Base-by-base conservation (phyloP, 2,329 filamentous ascomycete species). In the Ascochyta fabae region DNA sequence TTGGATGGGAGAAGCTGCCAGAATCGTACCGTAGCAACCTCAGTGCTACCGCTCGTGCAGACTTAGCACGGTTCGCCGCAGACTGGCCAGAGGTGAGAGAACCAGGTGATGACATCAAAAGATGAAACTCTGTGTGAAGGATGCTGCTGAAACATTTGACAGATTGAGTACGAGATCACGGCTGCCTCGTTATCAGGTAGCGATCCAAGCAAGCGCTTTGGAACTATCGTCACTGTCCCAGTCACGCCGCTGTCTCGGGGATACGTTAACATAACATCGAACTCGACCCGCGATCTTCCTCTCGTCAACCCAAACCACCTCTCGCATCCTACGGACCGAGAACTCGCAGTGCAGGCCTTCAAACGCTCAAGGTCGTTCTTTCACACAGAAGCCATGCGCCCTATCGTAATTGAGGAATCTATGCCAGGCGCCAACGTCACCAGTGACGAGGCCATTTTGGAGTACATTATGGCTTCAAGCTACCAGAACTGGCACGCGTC, bases 401-500 rank as follows among this genome's bases (percentile, higher is more conserved):
- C 12, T 3, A n/a, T 34, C 31, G 31, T n/a, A 13, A 34, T 34
- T n/a, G 31, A 34, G 31, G 31, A 34, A 12, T 34, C 31, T 0
- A 34, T 34, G 31, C 31, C 31, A 6, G 31, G 31, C 7, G 13
- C 31, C 12, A 34, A 34, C 10, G 31, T 34, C 13, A 34, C 31
- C 31, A 34, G 31, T n/a, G 31, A 34, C 31, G 31, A 34, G 31
- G 31, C 31, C n/a, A 34, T 34, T 34, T 7, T 34, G 4, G 31
- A 34, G 3, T 34, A 34, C 15, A 34, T 34, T 12, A 34, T 34
- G 31, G 31, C 31, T n/a, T 34, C 31, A n/a, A 7, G 4, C 13
- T n/a, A 34, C 13, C 31, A 34, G 13, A 34, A 34, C 15, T 34
- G 31, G 31, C 31, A n/a, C 10, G 31, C 84, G 80, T 80, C 84